A percentile compares a stretch with the other conserved stretches of the same genome.
These are phyloP conservation scores for Phycomyces nitens DNA, from an alignment of 192 early-diverging fungal species.

Conservation along the genomic window DNA sequence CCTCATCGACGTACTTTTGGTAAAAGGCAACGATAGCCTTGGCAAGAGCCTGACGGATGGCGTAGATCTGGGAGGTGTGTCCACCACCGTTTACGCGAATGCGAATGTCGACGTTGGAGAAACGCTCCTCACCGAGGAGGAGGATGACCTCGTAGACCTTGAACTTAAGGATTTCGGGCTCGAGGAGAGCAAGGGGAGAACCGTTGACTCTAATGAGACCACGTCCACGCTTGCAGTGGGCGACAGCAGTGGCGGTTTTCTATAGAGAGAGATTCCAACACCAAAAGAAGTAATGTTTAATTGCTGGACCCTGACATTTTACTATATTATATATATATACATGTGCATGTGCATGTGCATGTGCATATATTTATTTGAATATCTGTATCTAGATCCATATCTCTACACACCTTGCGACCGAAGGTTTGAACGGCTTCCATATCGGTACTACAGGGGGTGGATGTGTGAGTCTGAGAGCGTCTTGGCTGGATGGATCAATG, in stretches of 20 bases:
- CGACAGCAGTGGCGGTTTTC: slow-evolving; percentile 99
- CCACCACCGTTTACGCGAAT: slow-evolving; percentile 94
- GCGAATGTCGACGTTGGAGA: slow-evolving; percentile 94
- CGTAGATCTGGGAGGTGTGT: slow-evolving; percentile 94
- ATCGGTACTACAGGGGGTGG: not conserved
- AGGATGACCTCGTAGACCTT: slow-evolving; percentile 99
- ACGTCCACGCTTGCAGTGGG: slow-evolving; percentile 95
- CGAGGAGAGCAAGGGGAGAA: slow-evolving; percentile 89
- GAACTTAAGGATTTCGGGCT: slow-evolving; percentile 94
- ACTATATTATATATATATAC: too few relatives aligned
- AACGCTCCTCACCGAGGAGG: slow-evolving; percentile 93
- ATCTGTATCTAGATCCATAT: too few relatives aligned
- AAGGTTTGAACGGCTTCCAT: slow-evolving; percentile 75
- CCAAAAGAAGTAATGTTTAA: too few relatives aligned
- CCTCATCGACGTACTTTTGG: slow-evolving; percentile 99
- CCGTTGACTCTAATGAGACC: slow-evolving; percentile 98
- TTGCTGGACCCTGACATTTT: too few relatives aligned
- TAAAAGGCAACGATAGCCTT: slow-evolving; percentile 99
- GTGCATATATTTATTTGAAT: not conserved
- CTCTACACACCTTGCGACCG: slow-evolving; percentile 71
- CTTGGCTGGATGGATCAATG: not conserved
- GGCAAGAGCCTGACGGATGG: slow-evolving; percentile 97
- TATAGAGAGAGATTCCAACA: slow-evolving; percentile 16
- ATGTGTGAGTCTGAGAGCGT: not conserved
- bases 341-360: too few relatives aligned